A percentile compares a stretch with the other conserved stretches of the same genome.
Evolutionary conservation across 1,284 basidiomycete genomes (phyloP).

Genomic region (Xanthoconium separans): DNA sequence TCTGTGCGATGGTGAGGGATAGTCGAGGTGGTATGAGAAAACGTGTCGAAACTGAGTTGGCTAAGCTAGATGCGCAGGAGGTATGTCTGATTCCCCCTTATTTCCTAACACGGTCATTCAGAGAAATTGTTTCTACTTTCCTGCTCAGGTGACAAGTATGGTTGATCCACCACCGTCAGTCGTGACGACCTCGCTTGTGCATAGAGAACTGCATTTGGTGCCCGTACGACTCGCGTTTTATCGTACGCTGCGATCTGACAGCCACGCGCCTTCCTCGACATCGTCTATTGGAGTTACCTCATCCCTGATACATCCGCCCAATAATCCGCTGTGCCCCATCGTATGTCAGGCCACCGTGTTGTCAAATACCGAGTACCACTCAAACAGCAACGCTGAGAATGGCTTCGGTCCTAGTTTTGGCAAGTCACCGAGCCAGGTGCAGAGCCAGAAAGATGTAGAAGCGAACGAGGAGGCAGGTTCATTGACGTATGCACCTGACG

Average conservation of each 20-base stretch:
- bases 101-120: neutral
- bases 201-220: conserved; percentile 21
- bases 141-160: conserved; percentile 6
- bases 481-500: conserved; percentile 31
- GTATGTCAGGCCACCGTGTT: conserved; percentile 34
- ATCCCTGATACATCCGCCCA: conserved; percentile 15
- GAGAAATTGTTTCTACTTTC: neutral
- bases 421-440: neutral
- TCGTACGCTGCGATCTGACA: conserved; percentile 17
- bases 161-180: conserved; percentile 20
- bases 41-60: conserved; percentile 25
- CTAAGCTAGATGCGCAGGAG: conserved; percentile 12
- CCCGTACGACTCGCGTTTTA: conserved; percentile 31
- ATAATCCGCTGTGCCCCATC: conserved; percentile 26
- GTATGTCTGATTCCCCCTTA: conserved; percentile 14
- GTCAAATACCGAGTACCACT: conserved; percentile 5
- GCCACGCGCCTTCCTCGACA: neutral
- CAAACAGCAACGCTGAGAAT: neutral
- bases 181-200: conserved; percentile 24
- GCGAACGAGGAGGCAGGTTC: neutral
- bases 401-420: neutral
- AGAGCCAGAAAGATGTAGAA: neutral
- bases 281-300: neutral
- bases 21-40: conserved; percentile 11
- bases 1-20: conserved; percentile 51